These are phyloP conservation scores for Botrytis fragariae DNA, from an alignment of 2,329 filamentous ascomycete species.

Conservation along the genomic window DNA sequence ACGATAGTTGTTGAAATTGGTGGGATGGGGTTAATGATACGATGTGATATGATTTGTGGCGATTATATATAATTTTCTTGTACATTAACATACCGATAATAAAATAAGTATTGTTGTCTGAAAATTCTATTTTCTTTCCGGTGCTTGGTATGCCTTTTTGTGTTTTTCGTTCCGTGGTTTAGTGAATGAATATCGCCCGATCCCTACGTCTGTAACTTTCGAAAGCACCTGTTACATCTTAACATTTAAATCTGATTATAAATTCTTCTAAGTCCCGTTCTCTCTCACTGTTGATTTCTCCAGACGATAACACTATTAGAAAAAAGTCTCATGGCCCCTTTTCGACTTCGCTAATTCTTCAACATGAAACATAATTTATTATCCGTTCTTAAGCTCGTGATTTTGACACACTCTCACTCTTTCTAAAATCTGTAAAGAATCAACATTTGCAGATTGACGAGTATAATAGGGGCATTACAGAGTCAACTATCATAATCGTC, in stretches of 20 bases:
- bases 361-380: background rate
- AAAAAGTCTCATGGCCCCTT: background rate
- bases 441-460: too few species aligned
- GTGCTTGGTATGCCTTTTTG: too few species aligned
- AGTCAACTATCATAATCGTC: too few species aligned
- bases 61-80: background rate
- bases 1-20: background rate
- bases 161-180: too few species aligned
- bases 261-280: accelerated
- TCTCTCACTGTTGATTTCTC: background rate
- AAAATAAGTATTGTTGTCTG: background rate
- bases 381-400: background rate
- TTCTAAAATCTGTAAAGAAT: too few species aligned
- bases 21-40: background rate
- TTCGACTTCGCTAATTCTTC: background rate
- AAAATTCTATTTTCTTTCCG: accelerated
- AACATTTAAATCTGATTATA: background rate
- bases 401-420: too few species aligned
- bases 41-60: background rate
- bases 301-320: background rate
- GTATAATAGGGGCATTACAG: too few species aligned
- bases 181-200: too few species aligned
- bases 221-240: too few species aligned
- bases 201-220: too few species aligned
- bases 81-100: background rate